Base-by-base conservation (phyloP, 2,329 filamentous ascomycete species). In the Volutella citrinella region DNA sequence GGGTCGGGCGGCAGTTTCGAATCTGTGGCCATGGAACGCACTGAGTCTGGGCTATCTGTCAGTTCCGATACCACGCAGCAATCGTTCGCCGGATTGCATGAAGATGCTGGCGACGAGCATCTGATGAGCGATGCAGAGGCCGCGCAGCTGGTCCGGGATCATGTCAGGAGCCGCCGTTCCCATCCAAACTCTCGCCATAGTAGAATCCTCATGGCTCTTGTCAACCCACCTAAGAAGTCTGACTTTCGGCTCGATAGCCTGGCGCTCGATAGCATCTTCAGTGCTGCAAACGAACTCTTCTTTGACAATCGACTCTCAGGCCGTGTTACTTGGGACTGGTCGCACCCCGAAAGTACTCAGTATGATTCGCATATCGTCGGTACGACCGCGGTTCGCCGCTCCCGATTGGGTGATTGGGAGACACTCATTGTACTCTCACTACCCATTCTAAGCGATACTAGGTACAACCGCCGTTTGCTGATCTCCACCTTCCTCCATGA, bases 401-500 rank as follows among this genome's bases (percentile, higher is more conserved):
- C 64, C 11, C 52, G 55, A 19, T 51, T 60, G 3, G 66, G 69
- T 16, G 78, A 77, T 10, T 80, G 72, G 49, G 79, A 83, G 56
- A 81, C 78, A 3, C 63, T 80, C 17, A 79, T 84, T 30, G 70
- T 80, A 5, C 61, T 83, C 10, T 82, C 78, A 5, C 66, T 68
- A 3, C 72, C 76, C 1, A 78, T 82, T 11, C 65, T 82, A n/a
- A 64, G 63, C 23, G 66, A 74, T 43, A 65, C 58, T 11, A 66
- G 63, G 30, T 83, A 78, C 55, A 79, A 78, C 52, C 63, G 78
- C 6, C 66, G 76, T 7, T 64, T 83, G 12, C 66, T 83, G 34
- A 79, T 83, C 30, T 77, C 75, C 7, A 80, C 79, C 0, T 82
- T 84, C 43, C 51, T 84, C 28, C 80, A 83, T 51, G 80, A 84